A percentile compares a stretch with the other conserved stretches of the same genome.
Evolutionary conservation across 2,329 filamentous ascomycete genomes (phyloP).

Genomic region (Pseudogymnoascus pannorum): DNA sequence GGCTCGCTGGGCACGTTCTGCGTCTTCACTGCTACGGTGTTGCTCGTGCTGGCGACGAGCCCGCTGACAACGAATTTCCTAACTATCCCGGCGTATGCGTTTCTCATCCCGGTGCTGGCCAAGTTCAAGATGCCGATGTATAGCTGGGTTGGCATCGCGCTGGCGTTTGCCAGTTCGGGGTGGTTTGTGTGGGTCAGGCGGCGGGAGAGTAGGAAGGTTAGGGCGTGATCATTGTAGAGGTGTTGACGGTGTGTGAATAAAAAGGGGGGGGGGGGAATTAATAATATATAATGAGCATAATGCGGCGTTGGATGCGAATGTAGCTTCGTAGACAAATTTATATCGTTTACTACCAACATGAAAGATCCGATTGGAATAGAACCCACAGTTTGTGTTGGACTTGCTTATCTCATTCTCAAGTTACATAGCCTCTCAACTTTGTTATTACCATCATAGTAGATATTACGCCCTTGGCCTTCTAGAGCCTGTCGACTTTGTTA

Average conservation of each 20-base stretch:
- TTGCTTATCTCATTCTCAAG: no score
- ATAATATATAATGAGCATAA: slow-evolving; percentile 7
- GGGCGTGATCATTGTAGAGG: not conserved
- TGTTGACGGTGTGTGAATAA: not conserved
- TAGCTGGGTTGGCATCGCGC: slow-evolving; percentile 43
- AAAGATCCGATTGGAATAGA: no score
- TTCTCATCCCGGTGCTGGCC: slow-evolving; percentile 40
- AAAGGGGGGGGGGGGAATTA: not conserved
- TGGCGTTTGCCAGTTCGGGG: slow-evolving; percentile 42
- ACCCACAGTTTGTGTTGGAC: no score
- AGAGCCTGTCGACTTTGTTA: no score
- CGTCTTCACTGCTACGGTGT: slow-evolving; percentile 40
- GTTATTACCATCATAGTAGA: no score
- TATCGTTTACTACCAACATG: not conserved
- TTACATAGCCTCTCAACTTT: no score
- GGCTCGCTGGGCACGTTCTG: slow-evolving; percentile 40
- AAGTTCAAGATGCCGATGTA: slow-evolving; percentile 41
- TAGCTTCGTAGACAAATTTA: slow-evolving; percentile 1
- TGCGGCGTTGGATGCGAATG: slow-evolving; percentile 3
- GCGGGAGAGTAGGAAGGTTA: slow-evolving; percentile 31
- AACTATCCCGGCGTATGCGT: slow-evolving; percentile 40
- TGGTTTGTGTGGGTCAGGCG: slow-evolving; percentile 41
- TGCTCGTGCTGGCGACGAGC: slow-evolving; percentile 42
- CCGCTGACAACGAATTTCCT: slow-evolving; percentile 44
- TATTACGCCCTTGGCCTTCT: no score